These are phyloP conservation scores for Plasmodium berghei DNA, from an alignment of 169 alveolate species.

Conservation along the genomic window DNA sequence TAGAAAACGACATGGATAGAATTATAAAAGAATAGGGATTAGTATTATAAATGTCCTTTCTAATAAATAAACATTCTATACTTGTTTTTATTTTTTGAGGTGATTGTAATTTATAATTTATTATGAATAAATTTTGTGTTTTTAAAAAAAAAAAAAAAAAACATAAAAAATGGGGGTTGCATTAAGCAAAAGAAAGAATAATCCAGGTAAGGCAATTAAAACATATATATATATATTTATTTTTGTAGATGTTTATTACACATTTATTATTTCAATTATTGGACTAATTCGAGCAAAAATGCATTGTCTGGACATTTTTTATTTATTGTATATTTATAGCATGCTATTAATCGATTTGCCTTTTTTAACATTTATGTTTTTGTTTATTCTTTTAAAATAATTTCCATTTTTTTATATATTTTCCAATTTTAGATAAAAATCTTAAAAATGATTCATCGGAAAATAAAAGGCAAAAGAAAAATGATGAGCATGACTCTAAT, in stretches of 20 bases:
- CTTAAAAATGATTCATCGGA: constrained; percentile 50
- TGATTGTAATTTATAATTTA: constrained; percentile 16
- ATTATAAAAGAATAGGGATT: background rate
- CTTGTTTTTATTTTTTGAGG: background rate
- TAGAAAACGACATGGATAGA: too few relatives aligned
- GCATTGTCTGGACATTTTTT: background rate
- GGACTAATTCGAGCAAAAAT: background rate
- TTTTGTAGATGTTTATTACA: too few relatives aligned
- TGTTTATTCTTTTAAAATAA: background rate
- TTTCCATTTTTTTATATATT: constrained; percentile 4
- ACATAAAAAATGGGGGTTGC: constrained; percentile 61
- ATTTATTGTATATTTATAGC: background rate
- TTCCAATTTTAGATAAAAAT: constrained; percentile 30
- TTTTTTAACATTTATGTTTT: background rate
- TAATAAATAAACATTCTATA: background rate
- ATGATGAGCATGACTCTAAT: constrained; percentile 70
- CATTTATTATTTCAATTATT: too few relatives aligned
- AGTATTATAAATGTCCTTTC: background rate
- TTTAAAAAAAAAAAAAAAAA: constrained; percentile 45
- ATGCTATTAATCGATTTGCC: background rate
- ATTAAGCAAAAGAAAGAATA: constrained; percentile 57
- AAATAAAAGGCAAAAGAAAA: constrained; percentile 57
- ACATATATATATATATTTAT: too few relatives aligned
- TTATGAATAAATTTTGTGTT: constrained; percentile 42
- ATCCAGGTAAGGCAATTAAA: constrained; percentile 14